phyloP scores from a whole-genome alignment of 2,329 filamentous ascomycete genomes.

The Curvularia sp. region DNA sequence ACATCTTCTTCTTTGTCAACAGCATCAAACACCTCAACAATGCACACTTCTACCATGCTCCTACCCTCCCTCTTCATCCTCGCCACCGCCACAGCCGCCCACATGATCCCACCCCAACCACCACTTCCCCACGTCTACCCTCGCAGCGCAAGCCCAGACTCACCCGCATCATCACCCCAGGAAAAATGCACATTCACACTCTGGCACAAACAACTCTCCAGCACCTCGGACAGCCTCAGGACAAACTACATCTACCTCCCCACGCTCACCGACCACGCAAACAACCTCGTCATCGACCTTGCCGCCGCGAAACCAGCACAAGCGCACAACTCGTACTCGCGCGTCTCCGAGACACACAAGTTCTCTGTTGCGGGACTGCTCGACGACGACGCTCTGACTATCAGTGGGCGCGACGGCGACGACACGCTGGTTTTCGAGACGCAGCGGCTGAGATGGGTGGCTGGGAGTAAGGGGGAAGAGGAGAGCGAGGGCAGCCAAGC shows the following conservation, averaged over 20 bases:
- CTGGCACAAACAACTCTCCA: constrained; percentile 24
- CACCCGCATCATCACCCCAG: background rate
- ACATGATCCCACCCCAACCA: constrained; percentile 6
- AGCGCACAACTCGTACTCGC: constrained; percentile 23
- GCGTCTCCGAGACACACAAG: constrained; percentile 9
- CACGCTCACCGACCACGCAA: constrained; percentile 22
- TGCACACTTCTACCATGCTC: constrained; percentile 16
- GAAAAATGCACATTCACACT: constrained; percentile 30
- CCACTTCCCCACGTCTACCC: constrained; percentile 7
- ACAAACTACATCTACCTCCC: constrained; percentile 28
- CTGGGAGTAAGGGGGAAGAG: background rate
- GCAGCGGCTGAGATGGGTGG: constrained; percentile 10
- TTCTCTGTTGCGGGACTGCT: constrained; percentile 23
- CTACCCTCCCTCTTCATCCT: constrained; percentile 14
- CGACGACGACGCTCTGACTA: constrained; percentile 16
- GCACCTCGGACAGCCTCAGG: background rate
- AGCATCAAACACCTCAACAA: constrained; percentile 6
- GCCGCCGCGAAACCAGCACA: constrained; percentile 17
- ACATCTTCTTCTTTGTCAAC: background rate
- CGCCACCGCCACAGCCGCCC: constrained; percentile 2
- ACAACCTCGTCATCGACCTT: constrained; percentile 23
- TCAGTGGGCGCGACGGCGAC: constrained; percentile 8
- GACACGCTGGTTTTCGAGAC: constrained; percentile 21
- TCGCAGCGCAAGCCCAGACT: background rate
- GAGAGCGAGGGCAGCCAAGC: constrained; percentile 1